Evolutionary conservation across 75 land plant genomes (phyloP).

Genomic region (Cryptomeria japonica): DNA sequence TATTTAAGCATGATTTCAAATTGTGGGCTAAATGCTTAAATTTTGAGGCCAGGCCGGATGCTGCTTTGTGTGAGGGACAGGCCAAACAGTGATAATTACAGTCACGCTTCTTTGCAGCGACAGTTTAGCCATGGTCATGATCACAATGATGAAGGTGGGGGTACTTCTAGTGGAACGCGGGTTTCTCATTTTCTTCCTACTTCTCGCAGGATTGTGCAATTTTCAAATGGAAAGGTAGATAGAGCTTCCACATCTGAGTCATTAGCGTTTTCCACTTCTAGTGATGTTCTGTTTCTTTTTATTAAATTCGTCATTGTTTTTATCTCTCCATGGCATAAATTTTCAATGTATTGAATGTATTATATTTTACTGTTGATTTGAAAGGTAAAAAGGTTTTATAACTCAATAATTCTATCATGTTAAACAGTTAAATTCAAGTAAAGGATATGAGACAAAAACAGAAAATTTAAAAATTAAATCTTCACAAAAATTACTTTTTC

Average conservation of each 20-base stretch:
- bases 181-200: slow-evolving; percentile 95
- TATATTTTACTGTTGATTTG: background rate
- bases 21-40: background rate
- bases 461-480: background rate
- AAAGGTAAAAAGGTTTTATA: background rate
- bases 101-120: slow-evolving; percentile 81
- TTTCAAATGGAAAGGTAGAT: slow-evolving; percentile 93
- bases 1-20: background rate
- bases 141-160: slow-evolving; percentile 56
- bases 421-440: background rate
- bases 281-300: background rate
- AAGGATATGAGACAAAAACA: background rate
- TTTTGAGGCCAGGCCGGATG: slow-evolving; percentile 73
- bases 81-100: slow-evolving; percentile 50
- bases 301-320: background rate
- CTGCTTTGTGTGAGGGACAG: slow-evolving; percentile 95
- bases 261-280: background rate
- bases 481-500: background rate
- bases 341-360: background rate
- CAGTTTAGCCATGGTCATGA: slow-evolving; percentile 94
- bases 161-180: slow-evolving; percentile 59
- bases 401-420: background rate
- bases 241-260: background rate
- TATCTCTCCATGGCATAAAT: background rate
- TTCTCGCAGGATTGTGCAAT: slow-evolving; percentile 96